Evolutionary conservation across 768 basidiomycete genomes (phyloP), one percentile per base, ranked within the genome.

Genomic region (Melanogaster broomeanus): DNA sequence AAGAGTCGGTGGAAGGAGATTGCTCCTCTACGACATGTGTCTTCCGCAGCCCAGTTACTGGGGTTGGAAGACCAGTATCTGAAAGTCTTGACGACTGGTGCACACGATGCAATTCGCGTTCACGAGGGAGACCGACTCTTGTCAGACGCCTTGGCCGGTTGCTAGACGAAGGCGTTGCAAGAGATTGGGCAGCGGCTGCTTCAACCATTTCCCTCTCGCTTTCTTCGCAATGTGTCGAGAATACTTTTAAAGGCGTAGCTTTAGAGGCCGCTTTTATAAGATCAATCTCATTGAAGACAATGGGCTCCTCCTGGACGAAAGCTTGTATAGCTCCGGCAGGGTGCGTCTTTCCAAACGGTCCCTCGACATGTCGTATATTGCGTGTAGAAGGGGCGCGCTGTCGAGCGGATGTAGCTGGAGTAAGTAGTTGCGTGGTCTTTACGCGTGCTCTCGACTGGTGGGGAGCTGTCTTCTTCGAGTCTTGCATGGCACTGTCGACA

Each of bases 351-450:
- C 28, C 27, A 3, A 38, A 48, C 22, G 25, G 22, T 30, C 42
- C 46, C 31, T 42, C 22, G 15, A 19, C 25, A 38, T 48, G 21
- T 5, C 12, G 12, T 18, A 16, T 40, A 25, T 18, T 24, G 24
- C 49, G 53, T 24, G 42, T 25, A 4, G 22, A 25, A 27, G 21
- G 27, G 33, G 11, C 34, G 22, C 53, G 55, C 42, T 54, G 68
- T 43, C 66, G 58, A 18, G 52, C 6, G 5, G 64, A 56, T 22
- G 58, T 27, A 8, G 45, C 53, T 15, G 65, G 65, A 21, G 65
- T 67, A 12, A 58, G 65, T n/a, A 67, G 31, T 28, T 67, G 64
- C 27, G 49, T 9, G 0, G 35, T 27, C 48, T 18, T 44, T 18
- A 2, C 38, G 25, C 51, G 55, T 16, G 27, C 28, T 24, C 48